A percentile compares a stretch with the other conserved stretches of the same genome.
Evolutionary conservation across 306 rosid species (phyloP).

Genomic region (Cucurbita moschata): DNA sequence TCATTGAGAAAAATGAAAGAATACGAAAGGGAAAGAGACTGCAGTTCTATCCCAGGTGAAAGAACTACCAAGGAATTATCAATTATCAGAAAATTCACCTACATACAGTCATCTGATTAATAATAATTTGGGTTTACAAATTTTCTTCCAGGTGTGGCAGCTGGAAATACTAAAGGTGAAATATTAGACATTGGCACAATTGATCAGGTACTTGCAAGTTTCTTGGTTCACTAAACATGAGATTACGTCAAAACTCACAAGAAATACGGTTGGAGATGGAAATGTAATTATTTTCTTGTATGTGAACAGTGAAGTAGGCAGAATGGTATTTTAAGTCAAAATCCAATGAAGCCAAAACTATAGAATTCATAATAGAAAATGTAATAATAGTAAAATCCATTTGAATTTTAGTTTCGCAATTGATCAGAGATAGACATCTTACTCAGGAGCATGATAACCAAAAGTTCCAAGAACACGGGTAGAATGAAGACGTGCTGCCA

Average conservation of each 20-base stretch:
- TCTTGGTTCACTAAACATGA: neutral
- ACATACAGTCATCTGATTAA: neutral
- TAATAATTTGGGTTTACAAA: neutral
- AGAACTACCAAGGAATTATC: neutral
- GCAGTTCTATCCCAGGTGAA: neutral
- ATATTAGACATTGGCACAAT: neutral
- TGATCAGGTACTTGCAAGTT: neutral
- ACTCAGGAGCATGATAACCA: conserved; percentile 15
- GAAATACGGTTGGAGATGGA: neutral
- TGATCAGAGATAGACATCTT: neutral
- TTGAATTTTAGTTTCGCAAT: neutral
- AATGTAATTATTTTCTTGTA: neutral
- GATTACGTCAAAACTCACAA: neutral
- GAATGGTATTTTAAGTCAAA: neutral
- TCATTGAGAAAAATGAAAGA: neutral
- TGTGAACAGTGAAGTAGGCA: neutral
- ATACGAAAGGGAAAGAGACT: neutral
- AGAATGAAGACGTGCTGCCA: conserved; percentile 13
- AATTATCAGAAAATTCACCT: neutral
- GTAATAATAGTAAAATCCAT: neutral
- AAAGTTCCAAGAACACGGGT: conserved; percentile 14
- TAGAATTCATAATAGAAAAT: neutral
- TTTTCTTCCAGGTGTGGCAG: neutral
- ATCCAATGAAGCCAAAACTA: neutral
- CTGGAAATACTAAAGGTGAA: neutral